Base-by-base conservation (phyloP, 2,329 filamentous ascomycete genomes). In the Coniochaeta ligniaria region DNA sequence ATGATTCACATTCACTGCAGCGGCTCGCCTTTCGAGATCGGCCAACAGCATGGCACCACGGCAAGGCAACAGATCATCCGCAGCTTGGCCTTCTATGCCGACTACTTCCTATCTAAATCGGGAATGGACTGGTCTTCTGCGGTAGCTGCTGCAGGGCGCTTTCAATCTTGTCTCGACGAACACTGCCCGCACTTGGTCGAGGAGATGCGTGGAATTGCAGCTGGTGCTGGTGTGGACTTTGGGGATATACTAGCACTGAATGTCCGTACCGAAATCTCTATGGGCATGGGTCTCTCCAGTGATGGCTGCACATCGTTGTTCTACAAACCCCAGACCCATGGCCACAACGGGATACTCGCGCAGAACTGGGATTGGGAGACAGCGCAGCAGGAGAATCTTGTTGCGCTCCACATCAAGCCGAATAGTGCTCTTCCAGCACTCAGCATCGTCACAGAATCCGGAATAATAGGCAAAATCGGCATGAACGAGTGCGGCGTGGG, bases 351-450 rank as follows among this genome's bases (percentile, higher is more conserved):
- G 20, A 33, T 56, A 20, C 52, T 64, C 57, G 63, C 61, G 11
- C 63, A 64, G 35, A 64, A 59, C 43, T 64, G 63, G 63, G 63
- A 64, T 57, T 64, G 61, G 63, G 57, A 63, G 28, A 50, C 16
- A 11, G 55, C 47, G 9, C 63, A 64, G 33, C 55, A 58, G 12
- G 36, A 55, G 1, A 64, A 64, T 50, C 50, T 64, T 6, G 57
- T 64, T 33, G 22, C 62, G 38, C 36, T 61, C 45, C 56, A 64
- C 61, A n/a, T 56, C 61, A 4, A 57, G 28, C 36, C 57, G 8
- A 31, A 4, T 35, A 38, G 1, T 12, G 35, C n/a, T 11, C 38
- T 31, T 36, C 63, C 63, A 0, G 22, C 20, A 8, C 58, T 64
- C 22, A 56, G 59, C 8, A 64, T 64, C 62, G 58, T 63, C 31